Base-by-base conservation (phyloP, 2,329 filamentous ascomycete genomes). In the Pseudogymnoascus sp. region DNA sequence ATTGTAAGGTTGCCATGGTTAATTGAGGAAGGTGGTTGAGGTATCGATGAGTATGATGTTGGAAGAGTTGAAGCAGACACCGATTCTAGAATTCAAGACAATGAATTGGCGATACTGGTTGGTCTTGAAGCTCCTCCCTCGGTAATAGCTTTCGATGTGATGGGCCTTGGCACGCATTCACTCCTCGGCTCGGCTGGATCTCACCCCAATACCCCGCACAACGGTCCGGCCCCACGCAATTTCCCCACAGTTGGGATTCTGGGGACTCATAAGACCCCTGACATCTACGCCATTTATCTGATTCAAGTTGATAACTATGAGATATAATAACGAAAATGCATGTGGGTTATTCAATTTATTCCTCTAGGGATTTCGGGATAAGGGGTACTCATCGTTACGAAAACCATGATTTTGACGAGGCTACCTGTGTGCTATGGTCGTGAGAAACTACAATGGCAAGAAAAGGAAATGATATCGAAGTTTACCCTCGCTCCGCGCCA, bases 1-100 rank as follows among this genome's bases (percentile, higher is more conserved):
- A 64, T 26, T 47, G 42, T 26, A 61, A 39, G 21, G 64, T 54
- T 39, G 66, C 60, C 67, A 68, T 68, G 29, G 14, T 64, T 40
- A 57, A 23, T 36, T 29, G 45, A 60, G 29, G 10, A n/a, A 34
- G 26, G 5, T 57, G 5, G 6, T 12, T 21, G 5, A n/a, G 6
- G 6, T 57, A 57, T 57, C n/a, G n/a, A 10, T 57, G 29, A 34
- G 21, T 18, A 57, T 57, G 26, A 57, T 12, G n/a, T n/a, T 34
- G 51, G 18, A 10, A 4, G 29, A 34, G 29, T 18, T 57, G 51
- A 57, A 57, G 10, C 2, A 34, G 26, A 14, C 29, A 21, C n/a
- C 11, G n/a, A 57, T 31, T 57, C 21, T 16, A 34, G 12, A 31
- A 12, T 34, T 18, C 1, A 18, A 18, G n/a, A 57, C 4, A 18